Base-by-base conservation (phyloP, 2,329 filamentous ascomycete species). In the Aureobasidium pullulans region DNA sequence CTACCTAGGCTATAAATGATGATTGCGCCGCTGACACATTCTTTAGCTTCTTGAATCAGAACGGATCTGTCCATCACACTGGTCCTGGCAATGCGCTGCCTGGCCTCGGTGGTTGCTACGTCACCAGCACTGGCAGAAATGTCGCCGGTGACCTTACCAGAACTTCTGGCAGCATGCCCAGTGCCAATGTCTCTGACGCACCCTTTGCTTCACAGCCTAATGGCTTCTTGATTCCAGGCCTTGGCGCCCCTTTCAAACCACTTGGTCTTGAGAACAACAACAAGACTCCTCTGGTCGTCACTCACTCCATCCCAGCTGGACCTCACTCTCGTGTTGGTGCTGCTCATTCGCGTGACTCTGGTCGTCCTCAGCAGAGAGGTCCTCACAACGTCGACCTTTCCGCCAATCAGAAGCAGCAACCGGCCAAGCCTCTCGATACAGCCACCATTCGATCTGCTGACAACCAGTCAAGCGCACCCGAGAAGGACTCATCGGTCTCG, bases 201-300 rank as follows among this genome's bases (percentile, higher is more conserved):
- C 32, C 37, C 2, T 43, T 54, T 13, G 28, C 16, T 32, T 39
- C 50, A 23, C 50, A 42, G 28, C 28, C 28, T 9, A 28, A 23
- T 43, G 52, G 52, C 16, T 34, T 56, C 39, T 10, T 37, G 31
- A 56, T 56, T 16, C 52, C 52, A 31, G 52, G 52, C 9, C 52
- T 56, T 19, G 52, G 52, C 31, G 52, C 52, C 34, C 31, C 19
- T 6, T 4, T 36, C 36, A 56, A 46, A 16, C 40, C 43, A 28
- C 28, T 40, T 37, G 32, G 36, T 32, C 39, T 23, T 19, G 52
- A 46, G 23, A 28, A 28, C 29, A 48, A 15, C 37, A 42, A 57
- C 40, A 42, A 42, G 37, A 15, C 37, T 23, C 15, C 29, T 54
- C 23, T 23, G 16, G 15, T 13, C 6, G 13, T 19, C 10, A 15